Conservation (phyloP, 345 rosid species). For the Acer yangbiense region DNA sequence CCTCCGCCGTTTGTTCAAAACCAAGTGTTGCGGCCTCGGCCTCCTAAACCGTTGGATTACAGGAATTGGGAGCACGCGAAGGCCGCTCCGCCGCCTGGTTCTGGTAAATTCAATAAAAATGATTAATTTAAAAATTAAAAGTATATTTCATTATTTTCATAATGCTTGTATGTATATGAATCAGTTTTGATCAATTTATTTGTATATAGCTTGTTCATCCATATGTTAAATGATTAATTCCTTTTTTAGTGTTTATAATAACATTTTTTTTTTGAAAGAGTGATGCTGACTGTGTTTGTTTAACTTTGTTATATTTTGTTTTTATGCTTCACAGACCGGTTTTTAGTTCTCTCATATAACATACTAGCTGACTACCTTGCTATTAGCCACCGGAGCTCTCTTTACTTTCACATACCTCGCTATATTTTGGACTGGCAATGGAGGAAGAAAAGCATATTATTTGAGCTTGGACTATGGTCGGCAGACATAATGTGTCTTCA, state of each 20-base stretch:
- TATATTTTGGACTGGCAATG: conserved; percentile 79
- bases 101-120: conserved; percentile 41
- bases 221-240: background rate
- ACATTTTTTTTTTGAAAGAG: background rate
- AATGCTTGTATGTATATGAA: too few relatives aligned
- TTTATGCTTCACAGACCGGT: conserved; percentile 58
- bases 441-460: conserved; percentile 70
- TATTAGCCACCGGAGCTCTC: conserved; percentile 63
- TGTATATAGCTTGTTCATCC: background rate
- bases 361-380: conserved; percentile 95
- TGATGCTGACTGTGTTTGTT: background rate
- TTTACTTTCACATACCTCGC: conserved; percentile 82
- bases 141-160: too few relatives aligned
- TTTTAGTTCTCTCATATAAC: conserved; percentile 80
- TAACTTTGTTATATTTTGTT: conserved; percentile 20
- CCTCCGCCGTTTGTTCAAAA: conserved; percentile 44
- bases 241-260: background rate
- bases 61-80: conserved; percentile 78
- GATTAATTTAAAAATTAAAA: background rate
- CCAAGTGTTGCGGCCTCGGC: conserved; percentile 42
- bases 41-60: conserved; percentile 59
- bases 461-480: conserved; percentile 90
- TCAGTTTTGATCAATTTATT: background rate
- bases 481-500: conserved; percentile 97
- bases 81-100: conserved; percentile 49